Evolutionary conservation across 306 rosid species (phyloP).

Genomic region (Abrus pulchellus): DNA sequence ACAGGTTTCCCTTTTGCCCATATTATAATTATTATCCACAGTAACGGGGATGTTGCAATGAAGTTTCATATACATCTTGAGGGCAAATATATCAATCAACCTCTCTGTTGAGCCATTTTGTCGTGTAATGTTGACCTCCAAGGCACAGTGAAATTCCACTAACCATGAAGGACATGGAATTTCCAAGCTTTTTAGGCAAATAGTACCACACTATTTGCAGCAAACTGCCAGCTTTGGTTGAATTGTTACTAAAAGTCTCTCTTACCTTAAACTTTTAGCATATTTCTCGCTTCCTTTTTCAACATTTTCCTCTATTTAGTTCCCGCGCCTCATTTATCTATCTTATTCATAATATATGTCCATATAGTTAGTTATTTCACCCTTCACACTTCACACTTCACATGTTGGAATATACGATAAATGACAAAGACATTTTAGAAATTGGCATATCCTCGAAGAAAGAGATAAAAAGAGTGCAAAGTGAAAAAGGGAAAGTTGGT

Average conservation of each 20-base stretch:
- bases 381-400: background rate
- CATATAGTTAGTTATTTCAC: slow-evolving; percentile 23
- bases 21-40: slow-evolving; percentile 46
- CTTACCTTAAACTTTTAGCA: slow-evolving; percentile 37
- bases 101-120: slow-evolving; percentile 51
- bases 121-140: slow-evolving; percentile 85
- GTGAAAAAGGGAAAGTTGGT: slow-evolving; percentile 51
- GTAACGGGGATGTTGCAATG: slow-evolving; percentile 54
- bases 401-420: slow-evolving; percentile 13
- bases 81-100: slow-evolving; percentile 21
- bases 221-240: slow-evolving; percentile 42
- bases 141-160: slow-evolving; percentile 77
- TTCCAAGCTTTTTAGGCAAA: slow-evolving; percentile 63
- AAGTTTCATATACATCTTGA: slow-evolving; percentile 46
- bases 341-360: background rate
- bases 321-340: slow-evolving; percentile 11
- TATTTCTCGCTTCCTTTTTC: slow-evolving; percentile 35
- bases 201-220: slow-evolving; percentile 49
- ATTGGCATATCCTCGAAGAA: slow-evolving; percentile 14
- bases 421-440: slow-evolving; percentile 26
- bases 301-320: slow-evolving; percentile 14
- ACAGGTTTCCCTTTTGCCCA: slow-evolving; percentile 58
- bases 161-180: slow-evolving; percentile 56
- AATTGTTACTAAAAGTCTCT: slow-evolving; percentile 35
- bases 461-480: slow-evolving; percentile 19